A percentile compares a stretch with the other conserved stretches of the same genome.
These are phyloP conservation scores for Dissoconium aciculare DNA, from an alignment of 2,329 filamentous ascomycete genomes.

Conservation along the genomic window DNA sequence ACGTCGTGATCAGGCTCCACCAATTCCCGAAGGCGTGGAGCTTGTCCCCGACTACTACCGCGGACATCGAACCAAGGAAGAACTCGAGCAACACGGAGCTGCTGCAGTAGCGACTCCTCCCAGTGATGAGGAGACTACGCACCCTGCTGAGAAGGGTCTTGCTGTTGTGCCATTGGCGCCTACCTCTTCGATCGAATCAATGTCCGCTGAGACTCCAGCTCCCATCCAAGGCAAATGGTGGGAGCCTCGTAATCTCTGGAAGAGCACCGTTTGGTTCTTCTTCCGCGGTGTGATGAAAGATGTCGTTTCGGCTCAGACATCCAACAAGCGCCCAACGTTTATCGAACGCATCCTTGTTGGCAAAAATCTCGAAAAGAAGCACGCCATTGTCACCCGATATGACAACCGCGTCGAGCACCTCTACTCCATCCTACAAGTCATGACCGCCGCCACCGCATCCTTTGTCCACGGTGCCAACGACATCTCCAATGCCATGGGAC, in stretches of 20 bases:
- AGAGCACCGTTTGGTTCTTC: constrained; percentile 10
- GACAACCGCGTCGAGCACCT: constrained; percentile 47
- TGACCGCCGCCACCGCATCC: constrained; percentile 56
- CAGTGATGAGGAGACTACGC: constrained; percentile 8
- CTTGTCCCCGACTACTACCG: constrained; percentile 41
- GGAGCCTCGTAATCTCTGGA: constrained; percentile 11
- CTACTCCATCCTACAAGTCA: constrained; percentile 50
- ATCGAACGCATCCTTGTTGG: constrained; percentile 22
- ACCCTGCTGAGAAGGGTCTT: constrained; percentile 4
- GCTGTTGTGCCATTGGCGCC: no score
- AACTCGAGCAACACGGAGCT: constrained; percentile 29
- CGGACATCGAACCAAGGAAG: constrained; percentile 36
- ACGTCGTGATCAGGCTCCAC: constrained; percentile 25
- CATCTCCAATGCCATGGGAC: constrained; percentile 44
- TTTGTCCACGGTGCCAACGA: constrained; percentile 58
- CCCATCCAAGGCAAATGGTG: constrained; percentile 27
- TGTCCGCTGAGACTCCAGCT: no score
- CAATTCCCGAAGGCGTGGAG: constrained; percentile 9
- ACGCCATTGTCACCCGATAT: constrained; percentile 43
- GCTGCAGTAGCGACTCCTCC: constrained; percentile 12
- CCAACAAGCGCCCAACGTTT: constrained; percentile 25
- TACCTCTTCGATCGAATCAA: no score
- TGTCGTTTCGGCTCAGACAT: constrained; percentile 23
- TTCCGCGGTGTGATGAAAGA: constrained; percentile 14
- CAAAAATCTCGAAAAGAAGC: constrained; percentile 17